Base-by-base conservation (phyloP, 2,329 filamentous ascomycete genomes). In the Phaeosphaeriaceae sp. region DNA sequence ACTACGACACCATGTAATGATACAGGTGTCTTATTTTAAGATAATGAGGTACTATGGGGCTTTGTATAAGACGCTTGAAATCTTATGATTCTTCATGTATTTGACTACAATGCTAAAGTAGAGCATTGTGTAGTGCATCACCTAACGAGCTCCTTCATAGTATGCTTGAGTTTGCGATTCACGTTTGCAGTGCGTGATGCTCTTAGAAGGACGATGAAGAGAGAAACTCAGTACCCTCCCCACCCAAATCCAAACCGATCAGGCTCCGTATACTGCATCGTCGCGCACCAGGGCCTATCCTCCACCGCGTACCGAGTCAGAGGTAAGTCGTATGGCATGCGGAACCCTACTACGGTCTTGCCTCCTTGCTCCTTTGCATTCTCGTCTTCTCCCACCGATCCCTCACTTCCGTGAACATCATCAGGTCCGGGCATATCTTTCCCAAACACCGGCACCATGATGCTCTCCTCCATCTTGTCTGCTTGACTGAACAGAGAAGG, bases 281-380 rank as follows among this genome's bases (percentile, higher is more conserved):
- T 88, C 3, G 89, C 89, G 58, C 90, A 91, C 93, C 93, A 97
- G 1, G 93, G 92, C 48, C 84, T 79, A 69, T 96, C 91, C 4
- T 77, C 74, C 7, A 76, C 62, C 0, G 73, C 79, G 69, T 97
- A 96, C 7, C 80, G 80, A 49, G 86, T 86, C 25, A 96, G 75
- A 0, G 93, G 93, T 7, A 93, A 77, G 75, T 88, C 88, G 75
- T 96, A 97, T n/a, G 93, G 91, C 78, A 96, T 88, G 17, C 92
- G 84, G 25, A 94, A 79, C 0, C 90, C 91, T 3, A 96, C 83
- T 0, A 88, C 63, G 11, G 41, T 66, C 42, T 45, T 57, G 27
- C 56, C 57, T 53, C 20, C 46, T 24, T 19, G 21, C 7, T 48
- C 42, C 4, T 10, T 49, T 11, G 15, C 51, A n/a, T 42, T 50